phyloP scores from a whole-genome alignment of 2,329 filamentous ascomycete genomes.

The Pseudodiploospora longispora region DNA sequence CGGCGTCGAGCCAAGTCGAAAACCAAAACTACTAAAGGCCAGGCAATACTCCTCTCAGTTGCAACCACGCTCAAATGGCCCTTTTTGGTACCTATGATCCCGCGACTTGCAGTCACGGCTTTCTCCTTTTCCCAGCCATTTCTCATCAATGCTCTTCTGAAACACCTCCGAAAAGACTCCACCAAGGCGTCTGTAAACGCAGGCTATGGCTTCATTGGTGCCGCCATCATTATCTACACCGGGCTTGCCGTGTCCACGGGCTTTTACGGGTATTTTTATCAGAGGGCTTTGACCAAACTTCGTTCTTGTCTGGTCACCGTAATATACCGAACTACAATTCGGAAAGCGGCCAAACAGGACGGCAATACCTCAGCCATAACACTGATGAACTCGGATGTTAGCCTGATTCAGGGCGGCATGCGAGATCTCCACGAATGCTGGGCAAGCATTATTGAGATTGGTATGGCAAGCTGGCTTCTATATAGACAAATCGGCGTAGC shows the following conservation, averaged over 20 bases:
- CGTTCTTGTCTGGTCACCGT: background rate
- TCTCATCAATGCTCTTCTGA: slow-evolving; percentile 1
- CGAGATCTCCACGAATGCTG: slow-evolving; percentile 31
- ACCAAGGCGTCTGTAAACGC: background rate
- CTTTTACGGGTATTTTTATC: slow-evolving; percentile 2
- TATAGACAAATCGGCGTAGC: slow-evolving; percentile 37
- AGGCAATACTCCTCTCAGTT: no score
- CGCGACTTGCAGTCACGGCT: background rate
- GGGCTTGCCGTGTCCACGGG: slow-evolving; percentile 1
- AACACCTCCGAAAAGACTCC: background rate
- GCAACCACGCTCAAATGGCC: background rate
- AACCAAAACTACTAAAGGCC: background rate
- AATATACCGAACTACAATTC: background rate
- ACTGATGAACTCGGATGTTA: slow-evolving; percentile 40
- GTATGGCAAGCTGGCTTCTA: slow-evolving; percentile 38
- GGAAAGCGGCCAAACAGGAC: no score
- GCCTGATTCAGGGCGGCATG: slow-evolving; percentile 29
- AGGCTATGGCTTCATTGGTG: slow-evolving; percentile 1
- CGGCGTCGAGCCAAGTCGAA: background rate
- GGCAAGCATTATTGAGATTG: slow-evolving; percentile 33
- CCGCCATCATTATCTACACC: slow-evolving; percentile 1
- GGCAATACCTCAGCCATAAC: slow-evolving; percentile 24
- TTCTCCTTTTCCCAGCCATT: slow-evolving; percentile 2
- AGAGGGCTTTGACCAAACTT: background rate
- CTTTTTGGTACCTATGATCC: background rate